A percentile compares a stretch with the other conserved stretches of the same genome.
Conservation (phyloP, 225 moss, liverwort and hornwort genomes). For the Pseudoscleropodium purum region DNA sequence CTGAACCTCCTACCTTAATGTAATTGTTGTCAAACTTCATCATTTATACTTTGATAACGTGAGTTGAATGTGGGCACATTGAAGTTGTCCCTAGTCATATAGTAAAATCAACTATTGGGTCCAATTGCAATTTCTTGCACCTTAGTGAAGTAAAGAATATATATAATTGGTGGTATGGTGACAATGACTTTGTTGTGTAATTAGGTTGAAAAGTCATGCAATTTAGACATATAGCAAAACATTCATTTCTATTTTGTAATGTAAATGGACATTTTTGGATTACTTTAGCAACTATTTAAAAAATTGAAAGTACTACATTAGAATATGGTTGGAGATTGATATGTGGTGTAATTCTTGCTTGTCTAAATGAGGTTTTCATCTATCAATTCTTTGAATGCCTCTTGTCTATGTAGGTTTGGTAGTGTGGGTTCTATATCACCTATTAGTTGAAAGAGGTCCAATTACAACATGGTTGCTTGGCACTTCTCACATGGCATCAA, state of each 20-base stretch:
- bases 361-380: background rate
- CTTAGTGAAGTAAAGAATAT: background rate
- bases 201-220: background rate
- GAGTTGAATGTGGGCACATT: too few species aligned
- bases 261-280: background rate
- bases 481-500: too few species aligned
- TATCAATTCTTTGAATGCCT: background rate
- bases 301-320: background rate
- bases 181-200: too few species aligned
- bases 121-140: background rate
- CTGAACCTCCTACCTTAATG: too few species aligned
- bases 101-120: fast-evolving
- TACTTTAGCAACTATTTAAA: fast-evolving
- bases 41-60: too few species aligned
- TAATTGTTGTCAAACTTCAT: too few species aligned
- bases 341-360: fast-evolving
- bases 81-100: too few species aligned
- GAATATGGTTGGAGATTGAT: background rate
- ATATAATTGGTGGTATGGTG: background rate
- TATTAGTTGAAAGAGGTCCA: background rate
- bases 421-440: fast-evolving
- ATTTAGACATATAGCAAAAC: background rate
- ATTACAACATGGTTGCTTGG: fast-evolving
- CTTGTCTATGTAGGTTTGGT: background rate
- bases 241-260: background rate